Conservation (phyloP, 108 stramenopile species). For the Nitzschia palea region DNA sequence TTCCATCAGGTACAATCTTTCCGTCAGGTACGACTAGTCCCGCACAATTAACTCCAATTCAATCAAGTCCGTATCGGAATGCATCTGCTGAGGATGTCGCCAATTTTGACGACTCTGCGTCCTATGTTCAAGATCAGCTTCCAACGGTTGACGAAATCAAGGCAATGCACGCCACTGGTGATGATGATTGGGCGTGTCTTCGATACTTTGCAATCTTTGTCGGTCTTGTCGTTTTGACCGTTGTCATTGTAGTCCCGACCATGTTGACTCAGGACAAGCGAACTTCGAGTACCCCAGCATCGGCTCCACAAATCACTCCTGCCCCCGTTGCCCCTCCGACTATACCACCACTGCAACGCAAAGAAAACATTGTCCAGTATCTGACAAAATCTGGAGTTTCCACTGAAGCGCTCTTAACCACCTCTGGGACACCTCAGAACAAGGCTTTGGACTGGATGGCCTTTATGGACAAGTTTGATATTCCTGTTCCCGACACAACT, state of each 20-base stretch:
- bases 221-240: not conserved
- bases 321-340: not conserved
- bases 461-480: constrained; percentile 18
- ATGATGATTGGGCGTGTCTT: not conserved
- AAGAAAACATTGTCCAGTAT: constrained; percentile 1
- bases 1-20: too few relatives aligned
- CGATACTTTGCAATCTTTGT: constrained; percentile 6
- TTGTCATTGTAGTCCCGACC: not conserved
- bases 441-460: constrained; percentile 12
- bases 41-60: too few relatives aligned
- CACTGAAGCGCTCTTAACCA: not conserved
- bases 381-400: constrained; percentile 5
- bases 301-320: not conserved
- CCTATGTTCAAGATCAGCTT: constrained; percentile 22
- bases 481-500: not conserved
- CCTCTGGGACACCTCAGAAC: constrained; percentile 11
- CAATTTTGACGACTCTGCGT: too few relatives aligned
- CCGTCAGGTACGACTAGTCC: too few relatives aligned
- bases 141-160: constrained; percentile 24
- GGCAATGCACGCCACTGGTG: not conserved
- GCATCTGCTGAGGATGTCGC: too few relatives aligned
- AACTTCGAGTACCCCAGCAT: not conserved
- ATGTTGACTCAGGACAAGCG: not conserved
- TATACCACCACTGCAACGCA: not conserved
- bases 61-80: too few relatives aligned